A percentile compares a stretch with the other conserved stretches of the same genome.
Evolutionary conservation across 768 basidiomycete species (phyloP).

Genomic region (Boletus speciosus): DNA sequence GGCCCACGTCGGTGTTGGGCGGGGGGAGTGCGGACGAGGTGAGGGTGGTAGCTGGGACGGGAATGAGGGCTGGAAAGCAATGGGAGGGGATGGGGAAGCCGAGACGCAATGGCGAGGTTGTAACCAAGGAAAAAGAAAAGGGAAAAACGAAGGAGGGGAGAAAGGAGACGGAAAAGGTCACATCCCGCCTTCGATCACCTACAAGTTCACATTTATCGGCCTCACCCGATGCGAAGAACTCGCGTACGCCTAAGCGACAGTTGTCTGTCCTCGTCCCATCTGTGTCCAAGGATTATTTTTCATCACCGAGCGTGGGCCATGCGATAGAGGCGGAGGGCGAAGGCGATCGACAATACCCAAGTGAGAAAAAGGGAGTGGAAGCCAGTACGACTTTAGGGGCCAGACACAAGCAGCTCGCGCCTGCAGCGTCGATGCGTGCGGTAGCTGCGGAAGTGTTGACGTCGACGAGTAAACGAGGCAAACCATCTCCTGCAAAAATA

Average conservation of each 20-base stretch:
- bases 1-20: neutral
- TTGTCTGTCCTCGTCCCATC: conserved; percentile 31
- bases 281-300: conserved; percentile 25
- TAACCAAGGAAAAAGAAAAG: neutral
- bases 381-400: neutral
- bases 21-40: conserved; percentile 2
- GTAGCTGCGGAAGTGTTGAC: conserved; percentile 25
- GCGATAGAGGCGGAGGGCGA: neutral
- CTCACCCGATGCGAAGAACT: neutral
- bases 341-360: neutral
- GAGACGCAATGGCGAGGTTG: neutral
- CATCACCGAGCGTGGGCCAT: conserved; percentile 7
- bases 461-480: conserved; percentile 15
- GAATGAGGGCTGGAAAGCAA: neutral
- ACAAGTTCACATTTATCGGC: conserved; percentile 8
- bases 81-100: neutral
- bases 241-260: conserved; percentile 16
- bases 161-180: neutral
- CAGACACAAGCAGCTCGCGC: conserved; percentile 6
- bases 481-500: conserved; percentile 16
- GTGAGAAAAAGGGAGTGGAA: neutral
- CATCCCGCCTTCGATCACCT: neutral
- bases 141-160: neutral
- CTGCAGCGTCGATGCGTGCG: conserved; percentile 19
- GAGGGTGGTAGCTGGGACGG: neutral